Base-by-base conservation (phyloP, 1,139 yeast genomes). In the Candida sp. region DNA sequence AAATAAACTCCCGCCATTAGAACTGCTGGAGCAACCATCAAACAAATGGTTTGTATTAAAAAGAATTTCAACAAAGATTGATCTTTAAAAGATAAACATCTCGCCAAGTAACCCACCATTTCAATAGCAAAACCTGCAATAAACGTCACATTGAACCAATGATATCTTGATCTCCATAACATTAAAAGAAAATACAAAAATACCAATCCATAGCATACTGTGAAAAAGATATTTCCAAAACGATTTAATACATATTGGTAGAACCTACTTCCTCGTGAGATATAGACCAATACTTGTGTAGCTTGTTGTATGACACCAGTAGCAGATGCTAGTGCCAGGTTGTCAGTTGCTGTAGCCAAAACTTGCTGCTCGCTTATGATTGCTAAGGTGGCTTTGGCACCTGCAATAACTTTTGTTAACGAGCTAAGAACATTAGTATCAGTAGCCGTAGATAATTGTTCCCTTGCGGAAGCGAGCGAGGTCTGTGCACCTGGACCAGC, bases 1-100 rank as follows among this genome's bases (percentile, higher is more conserved):
- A 80, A 87, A 64, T 90, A 90, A 7, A 90, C 73, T 4, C 96
- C 97, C 4, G 87, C 97, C 90, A 88, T 87, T 43, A 87, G 73
- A 60, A 91, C 88, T 5, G 93, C 93, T 0, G 97, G 97, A 0
- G 90, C 93, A 42, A 90, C 67, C 0, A 95, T 88, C 48, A 89
- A 68, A 46, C 85, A 70, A 42, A 84, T 77, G 50, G 82, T 79
- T 61, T 90, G 96, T 49, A 82, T 63, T 43, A 87, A 62, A 58
- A 73, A 90, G 40, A 68, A 68, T 46, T 75, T 60, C 42, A 66
- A 49, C 39, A 65, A 58, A n/a, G 67, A 60, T 48, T 41, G 64
- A 48, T 68, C 64, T 42, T 71, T 63, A 41, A 79, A 62, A 11
- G 81, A 63, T 35, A 68, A 51, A 4, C 66, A 58, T 49, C 97